phyloP scores from a whole-genome alignment of 2,329 filamentous ascomycete genomes.

The Parascedosporium putredinis region DNA sequence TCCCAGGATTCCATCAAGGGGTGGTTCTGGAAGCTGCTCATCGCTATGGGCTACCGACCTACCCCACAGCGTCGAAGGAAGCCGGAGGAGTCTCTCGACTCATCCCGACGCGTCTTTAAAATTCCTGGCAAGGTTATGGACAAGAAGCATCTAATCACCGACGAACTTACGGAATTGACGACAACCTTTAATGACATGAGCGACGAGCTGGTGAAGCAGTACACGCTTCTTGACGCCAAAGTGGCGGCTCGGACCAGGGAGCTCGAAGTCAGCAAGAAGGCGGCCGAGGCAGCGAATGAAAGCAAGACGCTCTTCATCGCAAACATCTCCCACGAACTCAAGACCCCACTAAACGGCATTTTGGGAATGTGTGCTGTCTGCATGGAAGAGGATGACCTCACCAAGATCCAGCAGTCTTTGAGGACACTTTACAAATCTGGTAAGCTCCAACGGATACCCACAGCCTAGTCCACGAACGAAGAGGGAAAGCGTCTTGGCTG shows the following conservation, averaged over 20 bases:
- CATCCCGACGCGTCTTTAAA: conserved; percentile 54
- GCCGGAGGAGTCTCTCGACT: conserved; percentile 17
- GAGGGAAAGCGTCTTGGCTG: not conserved
- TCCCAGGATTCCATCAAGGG: conserved; percentile 36
- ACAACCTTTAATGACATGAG: conserved; percentile 89
- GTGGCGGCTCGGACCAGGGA: conserved; percentile 75
- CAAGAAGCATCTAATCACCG: conserved; percentile 63
- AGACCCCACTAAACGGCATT: conserved; percentile 92
- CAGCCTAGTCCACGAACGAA: too few species aligned
- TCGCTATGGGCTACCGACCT: not conserved
- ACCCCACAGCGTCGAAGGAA: not conserved
- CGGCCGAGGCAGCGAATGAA: conserved; percentile 88
- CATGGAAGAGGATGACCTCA: conserved; percentile 79
- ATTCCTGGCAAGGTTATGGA: conserved; percentile 77
- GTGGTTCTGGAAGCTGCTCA: conserved; percentile 24
- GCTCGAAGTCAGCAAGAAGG: conserved; percentile 80
- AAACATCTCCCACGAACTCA: conserved; percentile 80
- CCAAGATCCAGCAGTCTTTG: conserved; percentile 69
- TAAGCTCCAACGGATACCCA: too few species aligned
- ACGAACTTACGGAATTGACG: conserved; percentile 77
- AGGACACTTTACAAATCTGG: conserved; percentile 82
- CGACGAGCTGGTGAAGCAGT: conserved; percentile 79
- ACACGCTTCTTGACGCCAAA: conserved; percentile 72
- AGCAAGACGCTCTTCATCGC: conserved; percentile 97
- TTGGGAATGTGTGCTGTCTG: conserved; percentile 88